Evolutionary conservation across 805 yeast species (phyloP).

Genomic region (Starmerella davenportii): DNA sequence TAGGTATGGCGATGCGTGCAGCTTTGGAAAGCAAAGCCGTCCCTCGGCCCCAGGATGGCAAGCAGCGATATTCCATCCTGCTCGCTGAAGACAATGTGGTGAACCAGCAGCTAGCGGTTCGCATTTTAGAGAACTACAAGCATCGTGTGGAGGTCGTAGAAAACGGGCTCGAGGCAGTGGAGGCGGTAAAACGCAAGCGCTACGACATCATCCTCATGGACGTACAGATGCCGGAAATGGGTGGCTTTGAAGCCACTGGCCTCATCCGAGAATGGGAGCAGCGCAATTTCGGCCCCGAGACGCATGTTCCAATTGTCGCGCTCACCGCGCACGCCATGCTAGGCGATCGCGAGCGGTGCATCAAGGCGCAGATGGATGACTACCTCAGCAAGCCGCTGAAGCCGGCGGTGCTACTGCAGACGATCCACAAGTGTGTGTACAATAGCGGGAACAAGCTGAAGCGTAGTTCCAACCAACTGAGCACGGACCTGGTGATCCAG

Average conservation of each 20-base stretch:
- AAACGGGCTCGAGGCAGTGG: constrained; percentile 78
- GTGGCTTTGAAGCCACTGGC: constrained; percentile 22
- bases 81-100: constrained; percentile 84
- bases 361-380: constrained; percentile 85
- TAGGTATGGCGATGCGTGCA: constrained; percentile 68
- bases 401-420: constrained; percentile 65
- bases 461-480: constrained; percentile 16
- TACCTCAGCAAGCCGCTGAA: constrained; percentile 75
- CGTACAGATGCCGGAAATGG: constrained; percentile 20
- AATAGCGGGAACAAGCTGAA: constrained; percentile 23
- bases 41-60: constrained; percentile 62
- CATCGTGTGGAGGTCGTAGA: constrained; percentile 79
- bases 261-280: constrained; percentile 68
- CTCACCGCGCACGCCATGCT: constrained; percentile 88
- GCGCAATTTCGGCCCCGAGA: constrained; percentile 52
- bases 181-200: constrained; percentile 37
- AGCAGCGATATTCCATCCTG: constrained; percentile 53
- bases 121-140: constrained; percentile 75
- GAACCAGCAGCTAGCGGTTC: constrained; percentile 74
- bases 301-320: constrained; percentile 75
- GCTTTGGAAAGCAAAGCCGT: constrained; percentile 71
- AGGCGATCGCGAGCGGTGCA: constrained; percentile 74
- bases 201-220: constrained; percentile 21
- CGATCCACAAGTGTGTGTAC: constrained; percentile 68
- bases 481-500: constrained; percentile 13